phyloP scores from a whole-genome alignment of 257 asterid species.

The Parsonsia alboflavescens region DNA sequence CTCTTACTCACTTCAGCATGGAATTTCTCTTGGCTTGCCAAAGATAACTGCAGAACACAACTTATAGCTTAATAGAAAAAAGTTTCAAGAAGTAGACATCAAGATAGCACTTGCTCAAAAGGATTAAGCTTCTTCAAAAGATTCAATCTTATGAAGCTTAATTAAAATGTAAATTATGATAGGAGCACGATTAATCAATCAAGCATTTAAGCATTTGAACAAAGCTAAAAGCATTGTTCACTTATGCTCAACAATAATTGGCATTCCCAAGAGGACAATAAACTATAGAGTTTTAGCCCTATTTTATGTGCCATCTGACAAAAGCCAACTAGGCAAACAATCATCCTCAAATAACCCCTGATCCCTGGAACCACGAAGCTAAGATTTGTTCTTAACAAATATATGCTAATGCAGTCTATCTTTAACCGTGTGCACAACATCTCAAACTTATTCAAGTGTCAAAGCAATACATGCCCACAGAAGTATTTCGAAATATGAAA shows the following conservation, averaged over 20 bases:
- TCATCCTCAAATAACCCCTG: not conserved
- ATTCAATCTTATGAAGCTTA: not conserved
- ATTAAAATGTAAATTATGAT: not conserved
- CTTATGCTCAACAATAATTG: no score
- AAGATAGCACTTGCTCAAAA: not conserved
- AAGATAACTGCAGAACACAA: conserved; percentile 31
- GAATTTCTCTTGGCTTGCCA: conserved; percentile 45
- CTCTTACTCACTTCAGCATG: conserved; percentile 46
- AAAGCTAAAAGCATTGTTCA: no score
- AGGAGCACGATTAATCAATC: not conserved
- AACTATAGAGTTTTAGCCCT: not conserved
- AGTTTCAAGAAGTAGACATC: not conserved
- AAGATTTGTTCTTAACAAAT: no score
- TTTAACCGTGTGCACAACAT: not conserved
- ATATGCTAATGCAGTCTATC: not conserved
- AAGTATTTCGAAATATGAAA: not conserved
- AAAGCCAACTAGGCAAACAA: not conserved
- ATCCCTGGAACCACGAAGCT: no score
- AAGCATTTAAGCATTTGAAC: not conserved
- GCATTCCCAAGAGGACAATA: not conserved
- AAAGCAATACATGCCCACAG: not conserved
- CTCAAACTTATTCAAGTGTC: not conserved
- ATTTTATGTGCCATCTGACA: not conserved
- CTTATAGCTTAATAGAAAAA: not conserved
- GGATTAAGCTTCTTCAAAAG: not conserved